Conservation (phyloP, 1,284 basidiomycete species). For the Pseudozyma flocculosa region DNA sequence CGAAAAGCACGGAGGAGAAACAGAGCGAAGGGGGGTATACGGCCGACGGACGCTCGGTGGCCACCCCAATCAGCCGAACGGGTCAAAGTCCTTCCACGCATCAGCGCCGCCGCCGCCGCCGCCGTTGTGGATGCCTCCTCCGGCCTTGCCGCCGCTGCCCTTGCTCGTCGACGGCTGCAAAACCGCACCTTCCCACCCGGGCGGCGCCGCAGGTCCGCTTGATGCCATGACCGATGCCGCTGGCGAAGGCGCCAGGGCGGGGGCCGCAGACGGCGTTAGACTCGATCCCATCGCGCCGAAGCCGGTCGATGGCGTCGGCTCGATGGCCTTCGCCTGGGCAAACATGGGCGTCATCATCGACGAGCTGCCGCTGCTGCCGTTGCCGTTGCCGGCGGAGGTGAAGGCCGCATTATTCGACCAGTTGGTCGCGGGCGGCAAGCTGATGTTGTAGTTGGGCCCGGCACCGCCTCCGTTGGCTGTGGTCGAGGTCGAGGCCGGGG, state of each 20-base stretch:
- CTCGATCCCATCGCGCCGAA: too few relatives aligned
- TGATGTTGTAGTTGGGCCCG: constrained; percentile 49
- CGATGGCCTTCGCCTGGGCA: constrained; percentile 5
- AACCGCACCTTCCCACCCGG: constrained; percentile 27
- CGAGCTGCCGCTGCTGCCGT: neutral
- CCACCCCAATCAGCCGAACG: too few relatives aligned
- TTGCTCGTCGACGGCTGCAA: constrained; percentile 25
- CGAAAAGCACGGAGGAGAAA: too few relatives aligned
- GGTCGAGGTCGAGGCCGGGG: neutral
- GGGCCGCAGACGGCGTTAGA: neutral
- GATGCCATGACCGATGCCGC: neutral
- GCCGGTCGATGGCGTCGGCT: neutral
- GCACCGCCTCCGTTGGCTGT: neutral
- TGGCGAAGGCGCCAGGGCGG: neutral
- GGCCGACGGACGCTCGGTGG: too few relatives aligned
- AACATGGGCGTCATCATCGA: constrained; percentile 2
- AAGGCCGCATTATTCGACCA: constrained; percentile 7
- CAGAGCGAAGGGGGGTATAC: too few relatives aligned
- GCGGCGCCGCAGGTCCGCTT: constrained; percentile 4
- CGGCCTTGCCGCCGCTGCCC: neutral
- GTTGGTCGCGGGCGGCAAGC: constrained; percentile 19
- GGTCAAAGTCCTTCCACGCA: constrained; percentile 47
- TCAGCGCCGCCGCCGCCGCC: constrained; percentile 2
- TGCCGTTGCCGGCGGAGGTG: neutral
- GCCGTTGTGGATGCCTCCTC: neutral